Base-by-base conservation (phyloP, 192 early-diverging fungal genomes). In the Coemansia sp. region DNA sequence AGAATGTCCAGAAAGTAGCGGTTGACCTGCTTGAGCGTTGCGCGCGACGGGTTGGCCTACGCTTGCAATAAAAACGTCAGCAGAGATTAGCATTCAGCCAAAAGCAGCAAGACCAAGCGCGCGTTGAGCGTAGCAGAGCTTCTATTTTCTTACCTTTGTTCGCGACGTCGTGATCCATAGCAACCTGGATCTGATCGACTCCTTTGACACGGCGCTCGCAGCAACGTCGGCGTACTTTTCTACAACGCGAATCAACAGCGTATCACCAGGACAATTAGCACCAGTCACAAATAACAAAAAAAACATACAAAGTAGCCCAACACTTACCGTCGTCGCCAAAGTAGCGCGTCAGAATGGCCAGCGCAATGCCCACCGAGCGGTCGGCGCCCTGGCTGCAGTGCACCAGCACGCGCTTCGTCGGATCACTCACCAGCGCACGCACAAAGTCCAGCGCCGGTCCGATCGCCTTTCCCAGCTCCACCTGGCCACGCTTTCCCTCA, bases 401-500 rank as follows among this genome's bases (percentile, higher is more conserved):
- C 15, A 95, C 64, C 46, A 95, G 68, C 9, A 93, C 67, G 47
- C 64, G 67, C 40, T 68, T 53, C 0, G 13, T 53, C 9, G 66
- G 54, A 18, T 69, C 24, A 23, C 18, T 34, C 3, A 87, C 60
- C 15, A 78, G 59, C 15, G 67, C 55, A 12, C 42, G 34, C 9
- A 86, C 56, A 74, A 84, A 87, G 14, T 66, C 69, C 11, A 93
- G 39, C 0, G 84, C 87, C 8, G 46, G 53, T 4, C 82, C 77
- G 57, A 95, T 86, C 25, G 59, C 77, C 22, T 66, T 64, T 15
- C 66, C 67, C 22, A 95, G 80, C 23, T 61, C 73, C 23, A 83
- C 67, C 67, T 91, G 90, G 6, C 93, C 93, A 49, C 84, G 86
- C 66, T 95, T 95, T n/a, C 93, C 90, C 60, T 93, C 91, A 0